Conservation (phyloP, 768 basidiomycete species). For the Russula griseocarnosa region DNA sequence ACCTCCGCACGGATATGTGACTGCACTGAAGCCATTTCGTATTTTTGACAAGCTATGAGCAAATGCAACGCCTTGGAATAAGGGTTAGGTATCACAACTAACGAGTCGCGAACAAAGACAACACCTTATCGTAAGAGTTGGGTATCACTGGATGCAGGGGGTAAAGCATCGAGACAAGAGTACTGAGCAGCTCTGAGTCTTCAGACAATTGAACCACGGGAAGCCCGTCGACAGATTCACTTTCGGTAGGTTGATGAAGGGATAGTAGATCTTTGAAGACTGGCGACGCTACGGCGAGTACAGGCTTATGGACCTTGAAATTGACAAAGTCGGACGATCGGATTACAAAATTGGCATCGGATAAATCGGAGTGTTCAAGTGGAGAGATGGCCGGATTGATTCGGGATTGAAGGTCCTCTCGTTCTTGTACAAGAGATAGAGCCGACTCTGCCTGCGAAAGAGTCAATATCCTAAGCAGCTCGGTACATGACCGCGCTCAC, state of each 20-base stretch:
- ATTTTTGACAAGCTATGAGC: constrained; percentile 29
- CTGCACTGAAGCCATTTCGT: constrained; percentile 26
- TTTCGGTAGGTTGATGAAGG: background rate
- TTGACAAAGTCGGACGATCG: background rate
- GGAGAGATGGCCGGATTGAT: background rate
- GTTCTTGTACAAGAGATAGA: background rate
- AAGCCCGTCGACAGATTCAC: constrained; percentile 6
- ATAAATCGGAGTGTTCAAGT: background rate
- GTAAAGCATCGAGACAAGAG: constrained; percentile 12
- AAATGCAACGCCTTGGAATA: background rate
- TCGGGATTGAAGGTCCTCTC: background rate
- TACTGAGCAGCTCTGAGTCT: background rate
- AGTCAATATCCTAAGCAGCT: background rate
- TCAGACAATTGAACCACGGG: background rate
- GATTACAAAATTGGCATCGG: background rate
- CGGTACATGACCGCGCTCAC: background rate
- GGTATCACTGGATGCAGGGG: constrained; percentile 3
- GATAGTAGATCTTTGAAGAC: background rate
- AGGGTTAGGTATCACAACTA: no score
- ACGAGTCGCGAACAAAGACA: background rate
- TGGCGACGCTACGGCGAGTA: constrained; percentile 8
- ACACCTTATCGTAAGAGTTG: background rate
- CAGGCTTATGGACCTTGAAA: constrained; percentile 9
- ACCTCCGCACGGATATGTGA: background rate
- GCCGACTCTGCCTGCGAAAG: background rate